These are phyloP conservation scores for Annulohypoxylon nitens DNA, from an alignment of 495 filamentous ascomycete genomes.

Conservation along the genomic window DNA sequence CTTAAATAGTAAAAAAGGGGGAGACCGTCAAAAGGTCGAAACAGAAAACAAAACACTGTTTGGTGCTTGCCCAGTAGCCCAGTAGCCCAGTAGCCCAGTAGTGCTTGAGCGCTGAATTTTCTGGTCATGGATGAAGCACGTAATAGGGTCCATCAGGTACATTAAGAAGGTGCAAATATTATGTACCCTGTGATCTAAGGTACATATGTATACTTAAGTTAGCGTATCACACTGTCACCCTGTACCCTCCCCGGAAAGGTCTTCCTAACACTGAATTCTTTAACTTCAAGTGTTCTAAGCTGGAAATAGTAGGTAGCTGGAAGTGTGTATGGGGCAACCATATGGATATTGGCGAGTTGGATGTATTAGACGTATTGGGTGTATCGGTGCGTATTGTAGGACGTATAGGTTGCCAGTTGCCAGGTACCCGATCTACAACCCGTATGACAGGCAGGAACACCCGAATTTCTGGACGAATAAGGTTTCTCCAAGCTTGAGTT, in stretches of 20 bases:
- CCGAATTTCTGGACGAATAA: constrained; percentile 41
- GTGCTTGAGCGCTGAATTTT: constrained; percentile 37
- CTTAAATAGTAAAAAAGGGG: constrained; percentile 45
- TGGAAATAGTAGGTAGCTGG: constrained; percentile 36
- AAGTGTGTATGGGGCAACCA: neutral
- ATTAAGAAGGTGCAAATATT: constrained; percentile 47
- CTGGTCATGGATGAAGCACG: constrained; percentile 44
- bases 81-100: constrained; percentile 24
- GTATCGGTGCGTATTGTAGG: constrained; percentile 14
- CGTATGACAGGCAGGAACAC: constrained; percentile 48
- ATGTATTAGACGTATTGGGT: constrained; percentile 1
- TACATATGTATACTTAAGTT: constrained; percentile 25
- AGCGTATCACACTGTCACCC: constrained; percentile 37
- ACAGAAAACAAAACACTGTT: constrained; percentile 22
- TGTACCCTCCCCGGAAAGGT: constrained; percentile 28
- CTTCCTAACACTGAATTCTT: constrained; percentile 24
- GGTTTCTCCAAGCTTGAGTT: constrained; percentile 45
- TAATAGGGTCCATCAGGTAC: constrained; percentile 48
- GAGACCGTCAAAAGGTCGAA: neutral
- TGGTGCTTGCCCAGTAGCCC: constrained; percentile 13
- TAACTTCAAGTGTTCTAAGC: constrained; percentile 29
- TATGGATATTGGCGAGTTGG: too few relatives aligned
- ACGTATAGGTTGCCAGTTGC: constrained; percentile 29
- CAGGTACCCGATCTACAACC: constrained; percentile 47
- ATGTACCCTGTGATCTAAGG: constrained; percentile 22